Evolutionary conservation across 768 basidiomycete species (phyloP), one percentile per base, ranked within the genome.

Genomic region (Tricholoma sp.): DNA sequence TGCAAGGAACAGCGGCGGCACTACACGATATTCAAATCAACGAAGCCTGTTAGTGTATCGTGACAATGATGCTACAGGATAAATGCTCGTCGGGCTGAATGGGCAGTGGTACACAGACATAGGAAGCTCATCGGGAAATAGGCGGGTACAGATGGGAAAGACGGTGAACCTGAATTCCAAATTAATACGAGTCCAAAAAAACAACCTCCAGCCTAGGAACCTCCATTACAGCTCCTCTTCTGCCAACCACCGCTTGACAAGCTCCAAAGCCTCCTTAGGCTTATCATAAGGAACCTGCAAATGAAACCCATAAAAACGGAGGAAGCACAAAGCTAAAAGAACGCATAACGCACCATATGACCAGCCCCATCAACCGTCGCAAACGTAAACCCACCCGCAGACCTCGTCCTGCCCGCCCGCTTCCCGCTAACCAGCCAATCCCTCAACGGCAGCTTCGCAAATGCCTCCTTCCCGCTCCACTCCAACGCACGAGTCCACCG

Each of bases 261-360:
- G 70, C 32, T 68, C 73, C 24, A 84, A 67, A 6, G 81, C 69
- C 56, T 82, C 77, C 37, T 72, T 72, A 1, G 82, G 82, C 62
- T 84, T 84, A 59, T 88, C 82, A 61, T 81, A 83, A 0, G 86
- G 85, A 19, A 79, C 82, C 82, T 82, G 50, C 18, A 8, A 34
- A 56, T 43, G 16, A 7, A 35, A 18, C 11, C 21, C 43, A 24
- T 27, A 46, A 24, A 4, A 11, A 21, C 21, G 5, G 11, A 14
- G 3, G 21, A 46, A 24, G 11, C 45, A 10, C 5, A n/a, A n/a
- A 5, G 11, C 22, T 22, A n/a, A 46, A 12, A 24, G 22, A 46
- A 46, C 12, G 10, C 19, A 46, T 11, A 11, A 46, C 74, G 63
- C 39, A 85, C 86, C 85, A 87, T 82, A 69, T 88, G 86, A 18